These are phyloP conservation scores for Skeletonema costatum DNA, from an alignment of 108 stramenopile species.

Conservation along the genomic window DNA sequence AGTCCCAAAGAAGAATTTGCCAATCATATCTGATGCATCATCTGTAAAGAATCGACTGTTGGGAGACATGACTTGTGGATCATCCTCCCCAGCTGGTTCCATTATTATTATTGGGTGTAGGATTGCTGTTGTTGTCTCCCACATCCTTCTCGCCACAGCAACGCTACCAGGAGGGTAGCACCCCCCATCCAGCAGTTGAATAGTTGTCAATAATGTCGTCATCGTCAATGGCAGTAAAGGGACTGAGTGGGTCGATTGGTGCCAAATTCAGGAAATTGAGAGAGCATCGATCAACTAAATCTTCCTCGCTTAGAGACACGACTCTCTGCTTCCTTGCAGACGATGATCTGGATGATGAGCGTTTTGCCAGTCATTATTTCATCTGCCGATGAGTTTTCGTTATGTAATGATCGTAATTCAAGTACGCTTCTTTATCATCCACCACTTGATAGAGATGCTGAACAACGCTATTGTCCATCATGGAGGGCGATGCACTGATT, in stretches of 20 bases:
- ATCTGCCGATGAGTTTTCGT: not conserved
- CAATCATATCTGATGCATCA: constrained; percentile 43
- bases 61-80: constrained; percentile 2
- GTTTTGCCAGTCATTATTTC: not conserved
- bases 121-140: not conserved
- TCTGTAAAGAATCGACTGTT: constrained; percentile 32
- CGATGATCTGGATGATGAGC: constrained; percentile 1
- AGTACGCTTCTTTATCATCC: constrained; percentile 35
- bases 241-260: constrained; percentile 48
- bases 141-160: not conserved
- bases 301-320: constrained; percentile 56
- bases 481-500: not conserved
- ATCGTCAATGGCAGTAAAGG: constrained; percentile 34
- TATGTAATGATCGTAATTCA: constrained; percentile 30
- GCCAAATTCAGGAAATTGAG: constrained; percentile 75
- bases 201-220: constrained; percentile 14
- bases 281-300: constrained; percentile 65
- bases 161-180: not conserved
- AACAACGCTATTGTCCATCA: not conserved
- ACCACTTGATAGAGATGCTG: constrained; percentile 38
- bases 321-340: not conserved
- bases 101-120: not conserved
- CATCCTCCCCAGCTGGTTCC: not conserved
- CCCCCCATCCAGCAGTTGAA: not conserved
- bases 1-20: constrained; percentile 40